Evolutionary conservation across 2,329 filamentous ascomycete species (phyloP).

Genomic region (Pseudocercospora pini-densiflorae): DNA sequence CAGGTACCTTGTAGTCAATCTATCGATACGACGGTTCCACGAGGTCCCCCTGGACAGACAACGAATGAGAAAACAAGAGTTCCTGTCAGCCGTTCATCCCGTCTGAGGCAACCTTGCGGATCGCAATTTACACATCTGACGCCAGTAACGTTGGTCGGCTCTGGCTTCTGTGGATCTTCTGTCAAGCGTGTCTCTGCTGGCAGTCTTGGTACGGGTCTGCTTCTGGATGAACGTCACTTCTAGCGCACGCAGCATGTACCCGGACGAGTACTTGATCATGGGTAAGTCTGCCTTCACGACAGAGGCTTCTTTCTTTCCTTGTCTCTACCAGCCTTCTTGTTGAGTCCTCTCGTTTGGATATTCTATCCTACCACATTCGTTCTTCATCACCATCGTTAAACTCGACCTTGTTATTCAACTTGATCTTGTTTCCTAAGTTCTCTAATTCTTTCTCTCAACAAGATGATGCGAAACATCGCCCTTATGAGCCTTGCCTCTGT

Average conservation of each 20-base stretch:
- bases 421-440: conserved; percentile 17
- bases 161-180: conserved; percentile 12
- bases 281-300: neutral
- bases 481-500: conserved; percentile 24
- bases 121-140: conserved; percentile 15
- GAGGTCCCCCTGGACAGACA: neutral
- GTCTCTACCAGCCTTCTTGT: conserved; percentile 18
- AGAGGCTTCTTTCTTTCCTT: neutral
- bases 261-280: conserved; percentile 9
- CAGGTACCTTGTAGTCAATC: neutral
- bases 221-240: neutral
- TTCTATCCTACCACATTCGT: conserved; percentile 18
- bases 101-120: conserved; percentile 10
- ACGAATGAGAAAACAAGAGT: neutral
- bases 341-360: conserved; percentile 12
- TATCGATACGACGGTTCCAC: conserved; percentile 6
- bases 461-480: conserved; percentile 25
- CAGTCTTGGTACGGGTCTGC: neutral
- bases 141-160: conserved; percentile 15
- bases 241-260: conserved; percentile 7
- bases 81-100: conserved; percentile 14
- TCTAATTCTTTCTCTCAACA: conserved; percentile 14
- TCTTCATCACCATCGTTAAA: neutral
- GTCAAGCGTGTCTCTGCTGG: conserved; percentile 1
- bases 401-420: conserved; percentile 8